These are phyloP conservation scores for Rosa persica DNA, from an alignment of 306 rosid genomes.

Conservation along the genomic window DNA sequence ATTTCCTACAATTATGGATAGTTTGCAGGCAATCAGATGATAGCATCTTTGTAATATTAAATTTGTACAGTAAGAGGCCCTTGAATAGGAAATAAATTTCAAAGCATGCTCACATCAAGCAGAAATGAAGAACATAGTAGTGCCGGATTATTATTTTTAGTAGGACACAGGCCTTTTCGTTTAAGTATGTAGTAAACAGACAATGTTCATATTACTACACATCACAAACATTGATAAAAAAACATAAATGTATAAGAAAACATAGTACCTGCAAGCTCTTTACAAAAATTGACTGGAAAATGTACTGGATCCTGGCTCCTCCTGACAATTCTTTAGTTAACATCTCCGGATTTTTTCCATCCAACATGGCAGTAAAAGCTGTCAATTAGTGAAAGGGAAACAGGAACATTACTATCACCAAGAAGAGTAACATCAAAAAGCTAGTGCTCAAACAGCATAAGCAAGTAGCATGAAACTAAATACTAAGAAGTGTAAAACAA, in stretches of 20 bases:
- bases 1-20: conserved; percentile 35
- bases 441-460: conserved; percentile 7
- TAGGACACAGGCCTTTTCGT: too few species aligned
- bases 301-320: conserved; percentile 47
- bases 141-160: background rate
- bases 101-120: background rate
- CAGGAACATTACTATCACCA: background rate
- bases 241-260: background rate
- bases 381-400: conserved; percentile 8
- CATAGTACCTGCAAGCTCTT: conserved; percentile 47
- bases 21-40: background rate
- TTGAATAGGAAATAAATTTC: background rate
- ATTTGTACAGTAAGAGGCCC: background rate
- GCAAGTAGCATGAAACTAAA: background rate
- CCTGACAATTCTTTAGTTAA: conserved; percentile 40
- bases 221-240: background rate
- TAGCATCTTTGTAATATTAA: background rate
- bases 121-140: background rate
- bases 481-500: background rate
- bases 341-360: conserved; percentile 38
- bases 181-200: background rate
- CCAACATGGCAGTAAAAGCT: conserved; percentile 44
- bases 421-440: background rate
- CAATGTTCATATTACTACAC: too few species aligned
- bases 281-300: conserved; percentile 49